These are phyloP conservation scores for Trichosporon coremiiforme DNA, from an alignment of 1,284 basidiomycete genomes.

Conservation along the genomic window DNA sequence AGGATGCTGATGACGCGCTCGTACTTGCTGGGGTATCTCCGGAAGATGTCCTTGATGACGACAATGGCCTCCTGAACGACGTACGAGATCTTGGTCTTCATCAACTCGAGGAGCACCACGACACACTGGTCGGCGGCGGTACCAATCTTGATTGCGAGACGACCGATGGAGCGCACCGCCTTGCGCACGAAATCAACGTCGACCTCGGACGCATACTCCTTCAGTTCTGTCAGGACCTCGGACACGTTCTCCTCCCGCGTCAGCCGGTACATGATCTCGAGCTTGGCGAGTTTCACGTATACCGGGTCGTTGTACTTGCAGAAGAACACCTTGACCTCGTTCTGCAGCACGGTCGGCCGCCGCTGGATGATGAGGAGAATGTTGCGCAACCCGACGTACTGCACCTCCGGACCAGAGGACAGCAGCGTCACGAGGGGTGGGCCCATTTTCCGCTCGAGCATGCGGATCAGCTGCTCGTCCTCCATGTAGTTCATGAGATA, in stretches of 20 bases:
- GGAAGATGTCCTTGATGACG: constrained; percentile 99
- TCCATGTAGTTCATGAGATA: constrained; percentile 99
- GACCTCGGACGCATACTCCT: constrained; percentile 97
- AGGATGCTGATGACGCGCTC: constrained; percentile 95
- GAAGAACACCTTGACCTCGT: constrained; percentile 98
- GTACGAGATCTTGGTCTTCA: constrained; percentile 89
- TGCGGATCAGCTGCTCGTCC: constrained; percentile 77
- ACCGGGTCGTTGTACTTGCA: constrained; percentile 99
- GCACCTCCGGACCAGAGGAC: constrained; percentile 68
- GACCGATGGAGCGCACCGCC: constrained; percentile 91
- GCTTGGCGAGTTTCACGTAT: constrained; percentile 97
- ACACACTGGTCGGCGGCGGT: constrained; percentile 91
- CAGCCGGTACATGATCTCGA: constrained; percentile 97
- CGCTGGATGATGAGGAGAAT: constrained; percentile 96
- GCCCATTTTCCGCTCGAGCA: constrained; percentile 95
- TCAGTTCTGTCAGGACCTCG: constrained; percentile 89
- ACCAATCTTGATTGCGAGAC: constrained; percentile 94
- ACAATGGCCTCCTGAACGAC: constrained; percentile 98
- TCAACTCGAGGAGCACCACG: constrained; percentile 86
- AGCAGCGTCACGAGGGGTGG: constrained; percentile 71
- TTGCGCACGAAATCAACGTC: constrained; percentile 98
- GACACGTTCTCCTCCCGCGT: constrained; percentile 91
- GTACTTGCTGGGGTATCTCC: constrained; percentile 95
- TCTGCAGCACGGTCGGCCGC: constrained; percentile 80
- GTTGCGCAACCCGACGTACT: constrained; percentile 96